Evolutionary conservation across 106 monocot genomes (phyloP), one percentile per base, ranked within the genome.

Genomic region (Phalaenopsis equestris): DNA sequence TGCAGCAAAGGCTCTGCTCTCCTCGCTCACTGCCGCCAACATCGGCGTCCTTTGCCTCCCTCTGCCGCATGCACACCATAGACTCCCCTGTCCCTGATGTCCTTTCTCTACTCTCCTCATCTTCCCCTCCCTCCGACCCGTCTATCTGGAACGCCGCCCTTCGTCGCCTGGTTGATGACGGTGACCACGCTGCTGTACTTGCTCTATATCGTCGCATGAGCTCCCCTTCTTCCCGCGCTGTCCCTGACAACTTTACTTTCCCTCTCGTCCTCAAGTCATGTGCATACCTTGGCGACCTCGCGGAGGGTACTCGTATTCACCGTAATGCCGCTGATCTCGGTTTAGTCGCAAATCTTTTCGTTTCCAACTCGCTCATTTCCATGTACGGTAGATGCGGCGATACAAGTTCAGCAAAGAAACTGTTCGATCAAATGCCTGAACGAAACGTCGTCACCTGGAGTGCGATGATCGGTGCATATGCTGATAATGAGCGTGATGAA

Each of bases 221-320:
- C 52, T 67, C 43, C 38, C 52, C 18, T 3, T 17, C 74, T 56
- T 30, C 55, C 16, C 41, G 36, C 23, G 37, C 61, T 24, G 55
- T 16, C 30, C 90, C 86, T 42, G 86, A 88, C 77, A 74, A 64
- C 19, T 84, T 88, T 83, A 88, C 91, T 73, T 85, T 84, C 42
- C 91, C 91, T 6, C 78, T 77, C n/a, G 84, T 91, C 46, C 82
- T 88, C 84, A 88, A 88, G 81, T 65, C 86, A 16, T 86, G 82
- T 67, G 80, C 80, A 45, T 76, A 77, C 30, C 84, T 88, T 24
- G 10, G 79, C 4, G 67, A 77, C 83, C 76, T 87, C 79, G 23
- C 23, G 14, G 36, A 55, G 55, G 87, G 87, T 77, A 37, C 8
- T 8, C 16, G 39, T 14, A 12, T 81, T 79, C 85, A 85, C 81